Evolutionary conservation across 1,139 yeast species (phyloP).

Genomic region (Geotrichum cucujoidarum): DNA sequence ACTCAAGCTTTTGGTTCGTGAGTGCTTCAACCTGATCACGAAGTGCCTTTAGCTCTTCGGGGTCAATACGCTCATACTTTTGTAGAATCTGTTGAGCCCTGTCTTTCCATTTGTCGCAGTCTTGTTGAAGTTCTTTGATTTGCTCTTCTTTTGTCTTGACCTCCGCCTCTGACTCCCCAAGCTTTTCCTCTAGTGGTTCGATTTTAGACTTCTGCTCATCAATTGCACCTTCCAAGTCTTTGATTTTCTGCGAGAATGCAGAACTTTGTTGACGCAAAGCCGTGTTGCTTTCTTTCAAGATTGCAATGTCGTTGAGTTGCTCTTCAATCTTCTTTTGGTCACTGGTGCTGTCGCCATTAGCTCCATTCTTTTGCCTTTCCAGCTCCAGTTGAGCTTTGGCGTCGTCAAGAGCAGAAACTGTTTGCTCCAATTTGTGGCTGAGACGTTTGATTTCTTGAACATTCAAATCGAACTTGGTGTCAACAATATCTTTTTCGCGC

Average conservation of each 20-base stretch:
- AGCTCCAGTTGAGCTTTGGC: conserved; percentile 31
- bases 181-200: conserved; percentile 38
- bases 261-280: conserved; percentile 56
- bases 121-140: conserved; percentile 39
- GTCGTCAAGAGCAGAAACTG: conserved; percentile 34
- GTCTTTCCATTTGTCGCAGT: conserved; percentile 49
- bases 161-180: conserved; percentile 40
- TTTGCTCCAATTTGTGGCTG: conserved; percentile 37
- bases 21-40: conserved; percentile 37
- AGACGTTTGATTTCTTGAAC: conserved; percentile 48
- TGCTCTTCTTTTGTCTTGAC: conserved; percentile 42
- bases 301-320: conserved; percentile 62
- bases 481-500: conserved; percentile 71
- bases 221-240: conserved; percentile 37
- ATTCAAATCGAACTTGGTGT: conserved; percentile 50
- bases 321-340: conserved; percentile 50
- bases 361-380: conserved; percentile 29
- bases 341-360: conserved; percentile 35
- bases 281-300: conserved; percentile 68
- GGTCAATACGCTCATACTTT: conserved; percentile 41
- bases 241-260: conserved; percentile 33
- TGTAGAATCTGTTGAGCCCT: conserved; percentile 47
- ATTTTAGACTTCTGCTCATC: conserved; percentile 32
- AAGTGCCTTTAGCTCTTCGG: conserved; percentile 42
- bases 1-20: conserved; percentile 22